A percentile compares a stretch with the other conserved stretches of the same genome.
Conservation (phyloP, 192 early-diverging fungal genomes). For the Thamnidium elegans region DNA sequence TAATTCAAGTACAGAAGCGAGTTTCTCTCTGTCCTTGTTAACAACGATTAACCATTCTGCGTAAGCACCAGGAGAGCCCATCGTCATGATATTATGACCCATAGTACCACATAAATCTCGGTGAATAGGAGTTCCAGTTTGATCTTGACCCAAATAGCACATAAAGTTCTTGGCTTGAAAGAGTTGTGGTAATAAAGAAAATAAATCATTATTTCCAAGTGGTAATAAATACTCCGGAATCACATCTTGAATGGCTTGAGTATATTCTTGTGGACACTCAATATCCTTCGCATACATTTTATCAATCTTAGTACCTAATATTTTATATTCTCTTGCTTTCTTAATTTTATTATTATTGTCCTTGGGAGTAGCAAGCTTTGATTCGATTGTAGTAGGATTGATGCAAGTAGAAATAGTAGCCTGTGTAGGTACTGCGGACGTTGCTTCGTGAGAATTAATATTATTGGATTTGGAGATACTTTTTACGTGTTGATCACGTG, state of each 20-base stretch:
- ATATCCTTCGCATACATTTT: constrained; percentile 31
- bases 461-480: no score
- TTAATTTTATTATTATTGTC: neutral
- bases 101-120: constrained; percentile 32
- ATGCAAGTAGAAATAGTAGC: neutral
- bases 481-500: no score
- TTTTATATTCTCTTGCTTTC: neutral
- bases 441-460: no score
- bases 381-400: neutral
- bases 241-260: neutral
- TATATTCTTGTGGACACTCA: constrained; percentile 16
- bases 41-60: constrained; percentile 23
- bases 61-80: constrained; percentile 12
- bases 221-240: constrained; percentile 24
- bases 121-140: constrained; percentile 27
- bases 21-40: neutral
- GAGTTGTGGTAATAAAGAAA: constrained; percentile 14
- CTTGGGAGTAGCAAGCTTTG: neutral
- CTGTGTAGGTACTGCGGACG: neutral
- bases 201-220: constrained; percentile 23
- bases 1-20: constrained; percentile 2
- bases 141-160: constrained; percentile 30
- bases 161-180: constrained; percentile 33
- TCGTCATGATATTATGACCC: constrained; percentile 38
- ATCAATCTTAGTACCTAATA: neutral